Evolutionary conservation across 257 asterid species (phyloP).

Genomic region (Mitragyna speciosa): DNA sequence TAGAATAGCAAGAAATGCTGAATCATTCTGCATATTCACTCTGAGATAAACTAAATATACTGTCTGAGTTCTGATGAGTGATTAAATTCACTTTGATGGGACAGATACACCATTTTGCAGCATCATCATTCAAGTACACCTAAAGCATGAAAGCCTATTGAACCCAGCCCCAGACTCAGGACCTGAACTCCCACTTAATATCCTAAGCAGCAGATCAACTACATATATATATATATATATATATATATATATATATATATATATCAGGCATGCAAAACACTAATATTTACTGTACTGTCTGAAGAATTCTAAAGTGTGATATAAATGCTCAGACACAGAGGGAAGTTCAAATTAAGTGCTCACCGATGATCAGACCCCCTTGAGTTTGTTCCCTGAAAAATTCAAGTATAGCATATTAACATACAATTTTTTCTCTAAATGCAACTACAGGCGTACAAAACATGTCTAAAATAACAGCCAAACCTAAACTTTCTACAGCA

Average conservation of each 20-base stretch:
- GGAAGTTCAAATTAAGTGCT: conserved; percentile 28
- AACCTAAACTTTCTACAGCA: not conserved
- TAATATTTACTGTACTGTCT: not conserved
- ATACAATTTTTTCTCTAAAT: conserved; percentile 25
- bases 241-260: too few species aligned
- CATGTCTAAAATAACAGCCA: not conserved
- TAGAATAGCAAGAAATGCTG: too few species aligned
- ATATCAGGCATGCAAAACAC: not conserved
- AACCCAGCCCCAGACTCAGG: not conserved
- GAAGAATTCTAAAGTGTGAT: not conserved
- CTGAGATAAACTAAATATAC: too few species aligned
- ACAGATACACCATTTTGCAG: not conserved
- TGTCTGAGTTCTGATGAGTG: not conserved
- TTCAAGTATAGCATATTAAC: conserved; percentile 33
- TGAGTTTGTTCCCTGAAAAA: conserved; percentile 56
- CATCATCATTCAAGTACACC: not conserved
- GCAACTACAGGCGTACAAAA: not conserved
- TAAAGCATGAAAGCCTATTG: not conserved
- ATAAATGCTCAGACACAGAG: conserved; percentile 2
- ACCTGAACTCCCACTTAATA: not conserved
- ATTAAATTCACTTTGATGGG: not conserved
- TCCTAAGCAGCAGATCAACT: not conserved
- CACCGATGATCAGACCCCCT: conserved; percentile 60
- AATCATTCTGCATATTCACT: too few species aligned
- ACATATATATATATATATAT: too few species aligned